Evolutionary conservation across 2,329 filamentous ascomycete species (phyloP).

Genomic region (Sclerotinia sclerotiorum): DNA sequence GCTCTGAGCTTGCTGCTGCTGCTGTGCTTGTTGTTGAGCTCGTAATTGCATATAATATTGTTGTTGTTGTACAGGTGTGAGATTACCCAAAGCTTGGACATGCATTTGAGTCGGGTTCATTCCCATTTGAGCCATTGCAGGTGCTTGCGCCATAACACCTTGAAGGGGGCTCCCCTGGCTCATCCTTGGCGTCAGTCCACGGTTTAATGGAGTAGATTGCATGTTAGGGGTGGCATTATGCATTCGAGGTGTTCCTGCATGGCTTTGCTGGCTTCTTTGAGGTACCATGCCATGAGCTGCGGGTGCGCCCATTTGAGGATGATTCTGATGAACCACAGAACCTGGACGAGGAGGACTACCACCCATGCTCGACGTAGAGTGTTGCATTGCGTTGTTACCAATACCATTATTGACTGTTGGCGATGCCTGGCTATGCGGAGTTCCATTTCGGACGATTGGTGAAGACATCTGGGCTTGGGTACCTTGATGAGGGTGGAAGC

Average conservation of each 20-base stretch:
- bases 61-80: slow-evolving; percentile 30
- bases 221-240: slow-evolving; percentile 62
- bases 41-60: slow-evolving; percentile 34
- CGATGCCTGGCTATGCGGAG: slow-evolving; percentile 63
- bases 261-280: slow-evolving; percentile 65
- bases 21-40: slow-evolving; percentile 28
- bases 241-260: slow-evolving; percentile 63
- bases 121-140: slow-evolving; percentile 55
- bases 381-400: slow-evolving; percentile 57
- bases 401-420: slow-evolving; percentile 55
- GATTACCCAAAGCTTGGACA: slow-evolving; percentile 44
- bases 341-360: slow-evolving; percentile 66
- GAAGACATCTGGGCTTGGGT: slow-evolving; percentile 66
- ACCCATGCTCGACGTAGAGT: slow-evolving; percentile 66
- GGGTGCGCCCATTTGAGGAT: slow-evolving; percentile 55
- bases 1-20: slow-evolving; percentile 19
- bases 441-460: slow-evolving; percentile 63
- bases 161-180: slow-evolving; percentile 62
- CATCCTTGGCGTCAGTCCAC: slow-evolving; percentile 60
- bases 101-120: slow-evolving; percentile 45
- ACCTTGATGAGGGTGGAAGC: slow-evolving; percentile 48
- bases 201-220: slow-evolving; percentile 59
- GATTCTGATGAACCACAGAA: slow-evolving; percentile 61
- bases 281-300: slow-evolving; percentile 64
- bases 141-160: slow-evolving; percentile 57